These are phyloP conservation scores for Fomitiporia mediterranea DNA, from an alignment of 1,284 basidiomycete species.

Conservation along the genomic window DNA sequence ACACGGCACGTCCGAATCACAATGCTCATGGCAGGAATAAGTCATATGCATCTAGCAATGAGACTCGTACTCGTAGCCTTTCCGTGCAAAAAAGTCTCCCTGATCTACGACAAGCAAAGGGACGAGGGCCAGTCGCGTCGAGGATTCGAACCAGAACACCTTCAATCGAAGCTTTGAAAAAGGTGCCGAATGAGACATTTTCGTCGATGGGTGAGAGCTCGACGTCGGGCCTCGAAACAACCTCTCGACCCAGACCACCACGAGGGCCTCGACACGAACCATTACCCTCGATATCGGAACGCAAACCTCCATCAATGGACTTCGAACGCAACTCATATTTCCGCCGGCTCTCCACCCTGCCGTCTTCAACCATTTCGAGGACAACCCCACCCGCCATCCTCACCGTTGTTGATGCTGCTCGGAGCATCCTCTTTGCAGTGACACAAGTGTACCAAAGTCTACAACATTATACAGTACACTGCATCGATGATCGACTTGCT, in stretches of 20 bases:
- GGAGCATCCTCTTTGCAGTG: conserved; percentile 89
- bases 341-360: conserved; percentile 77
- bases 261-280: conserved; percentile 37
- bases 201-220: conserved; percentile 27
- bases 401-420: conserved; percentile 79
- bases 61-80: conserved; percentile 34
- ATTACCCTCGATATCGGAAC: conserved; percentile 39
- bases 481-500: conserved; percentile 83
- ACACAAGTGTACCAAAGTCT: conserved; percentile 91
- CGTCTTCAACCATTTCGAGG: conserved; percentile 60
- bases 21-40: conserved; percentile 51
- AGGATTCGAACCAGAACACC: not conserved
- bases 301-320: conserved; percentile 55
- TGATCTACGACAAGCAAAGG: conserved; percentile 64
- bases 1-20: conserved; percentile 18
- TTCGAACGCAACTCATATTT: conserved; percentile 93
- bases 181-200: conserved; percentile 7
- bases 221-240: conserved; percentile 39
- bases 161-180: conserved; percentile 3
- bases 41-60: conserved; percentile 46
- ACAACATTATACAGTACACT: conserved; percentile 84
- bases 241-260: conserved; percentile 44
- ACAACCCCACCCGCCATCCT: conserved; percentile 72
- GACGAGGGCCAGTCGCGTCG: conserved; percentile 1
- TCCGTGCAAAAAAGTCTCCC: conserved; percentile 82